Conservation (phyloP, 352 stramenopile species). For the Phytopythium sindhum region DNA sequence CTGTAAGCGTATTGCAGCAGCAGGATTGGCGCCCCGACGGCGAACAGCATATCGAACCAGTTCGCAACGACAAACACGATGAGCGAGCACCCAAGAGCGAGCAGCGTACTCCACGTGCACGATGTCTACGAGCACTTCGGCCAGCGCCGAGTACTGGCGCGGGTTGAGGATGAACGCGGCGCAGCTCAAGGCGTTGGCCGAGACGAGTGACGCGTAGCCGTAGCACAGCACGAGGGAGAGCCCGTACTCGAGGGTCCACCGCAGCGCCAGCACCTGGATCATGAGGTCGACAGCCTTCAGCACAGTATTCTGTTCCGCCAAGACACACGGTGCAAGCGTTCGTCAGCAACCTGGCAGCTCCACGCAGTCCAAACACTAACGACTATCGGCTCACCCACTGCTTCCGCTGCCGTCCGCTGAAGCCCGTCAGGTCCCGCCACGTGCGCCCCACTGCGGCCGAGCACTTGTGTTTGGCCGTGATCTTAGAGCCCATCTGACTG, state of each 20-base stretch:
- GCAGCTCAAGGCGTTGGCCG: slow-evolving; percentile 4
- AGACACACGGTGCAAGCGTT: slow-evolving; percentile 1
- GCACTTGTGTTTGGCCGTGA: background rate
- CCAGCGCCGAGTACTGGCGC: background rate
- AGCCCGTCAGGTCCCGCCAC: background rate
- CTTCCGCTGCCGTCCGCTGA: slow-evolving; percentile 4
- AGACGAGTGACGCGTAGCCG: background rate
- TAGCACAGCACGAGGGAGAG: slow-evolving; percentile 1
- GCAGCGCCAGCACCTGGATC: slow-evolving; percentile 3
- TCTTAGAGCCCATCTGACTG: background rate
- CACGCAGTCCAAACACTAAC: background rate
- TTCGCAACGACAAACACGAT: background rate
- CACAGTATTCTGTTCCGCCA: background rate
- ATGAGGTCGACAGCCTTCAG: slow-evolving; percentile 8
- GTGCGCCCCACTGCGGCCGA: background rate
- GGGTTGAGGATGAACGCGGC: slow-evolving; percentile 8
- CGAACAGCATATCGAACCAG: slow-evolving; percentile 11
- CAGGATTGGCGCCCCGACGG: slow-evolving; percentile 6
- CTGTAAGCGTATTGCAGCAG: slow-evolving; percentile 5
- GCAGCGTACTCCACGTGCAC: background rate
- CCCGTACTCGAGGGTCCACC: slow-evolving; percentile 2
- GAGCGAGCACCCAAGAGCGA: background rate
- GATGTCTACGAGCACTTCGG: slow-evolving; percentile 9
- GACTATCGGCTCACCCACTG: background rate
- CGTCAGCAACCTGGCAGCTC: background rate